Evolutionary conservation across 129 eudicot species (phyloP), one percentile per base, ranked within the genome.

Genomic region (Chrysanthemum seticuspe): DNA sequence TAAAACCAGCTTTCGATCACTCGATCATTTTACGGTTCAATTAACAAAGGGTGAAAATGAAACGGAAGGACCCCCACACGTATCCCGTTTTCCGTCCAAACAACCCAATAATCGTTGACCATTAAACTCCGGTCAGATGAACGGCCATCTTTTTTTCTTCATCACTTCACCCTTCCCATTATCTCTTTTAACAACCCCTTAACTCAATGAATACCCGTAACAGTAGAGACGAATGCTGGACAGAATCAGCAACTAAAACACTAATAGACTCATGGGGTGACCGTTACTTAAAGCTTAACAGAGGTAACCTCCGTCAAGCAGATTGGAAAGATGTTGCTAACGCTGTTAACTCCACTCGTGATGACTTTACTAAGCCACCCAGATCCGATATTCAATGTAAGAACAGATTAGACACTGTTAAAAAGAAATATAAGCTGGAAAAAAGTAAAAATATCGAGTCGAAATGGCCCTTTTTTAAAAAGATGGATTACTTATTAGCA

Each of bases 181-280:
- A 58, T 36, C 78, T 8, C 68, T 76, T 76, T 50, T 19, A 60
- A 73, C 48, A 60, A n/a, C 50, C 70, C 53, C 12, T 58, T 9
- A 25, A 14, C 59, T 52, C 3, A 61, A 14, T 57, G 36, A 36
- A 2, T 40, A 68, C 12, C 85, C 80, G 13, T 73, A 78, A 56
- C 70, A 44, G 83, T 45, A 81, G 91, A 27, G 91, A 87, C 11
- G 86, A 84, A 68, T 87, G 88, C 70, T 84, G 91, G 91, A 81
- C 67, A 51, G 86, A 83, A 69, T 75, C 52, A 3, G 86, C 78
- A 11, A 87, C 91, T 29, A 73, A 71, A 47, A 74, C 74, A 6
- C 54, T 87, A 11, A 81, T 87, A 80, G 88, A 81, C 19, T 85
- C 91, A 4, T 87, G 91, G 91, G 86, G 91, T 8, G 84, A 84